Conservation (phyloP, 352 stramenopile species). For the Phytophthora syringae region DNA sequence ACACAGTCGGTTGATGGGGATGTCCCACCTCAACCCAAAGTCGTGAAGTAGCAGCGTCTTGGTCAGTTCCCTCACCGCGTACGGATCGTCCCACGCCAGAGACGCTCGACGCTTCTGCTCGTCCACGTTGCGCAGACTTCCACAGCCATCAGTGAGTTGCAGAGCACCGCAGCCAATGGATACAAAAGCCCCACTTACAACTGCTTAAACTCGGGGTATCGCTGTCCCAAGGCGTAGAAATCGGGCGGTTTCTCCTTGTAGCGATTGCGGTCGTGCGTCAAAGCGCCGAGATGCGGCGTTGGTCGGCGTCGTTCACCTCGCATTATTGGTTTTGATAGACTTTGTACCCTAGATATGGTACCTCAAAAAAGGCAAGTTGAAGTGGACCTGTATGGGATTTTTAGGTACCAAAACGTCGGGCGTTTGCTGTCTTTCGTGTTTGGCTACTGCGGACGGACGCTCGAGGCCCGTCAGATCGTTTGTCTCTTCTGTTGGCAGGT, state of each 20-base stretch:
- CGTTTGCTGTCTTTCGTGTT: slow-evolving; percentile 47
- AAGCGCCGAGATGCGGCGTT: slow-evolving; percentile 68
- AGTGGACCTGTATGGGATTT: no score
- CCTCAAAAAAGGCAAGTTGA: slow-evolving; percentile 13
- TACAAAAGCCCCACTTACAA: slow-evolving; percentile 52
- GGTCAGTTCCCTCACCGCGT: slow-evolving; percentile 89
- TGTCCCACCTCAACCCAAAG: slow-evolving; percentile 90
- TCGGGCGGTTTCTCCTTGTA: slow-evolving; percentile 74
- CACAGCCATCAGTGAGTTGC: not conserved
- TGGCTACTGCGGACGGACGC: slow-evolving; percentile 29
- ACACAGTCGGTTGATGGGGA: slow-evolving; percentile 93
- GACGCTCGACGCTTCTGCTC: slow-evolving; percentile 57
- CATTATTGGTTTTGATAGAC: slow-evolving; percentile 20
- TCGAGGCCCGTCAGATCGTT: slow-evolving; percentile 13
- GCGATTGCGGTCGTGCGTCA: slow-evolving; percentile 75
- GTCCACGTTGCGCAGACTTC: slow-evolving; percentile 71
- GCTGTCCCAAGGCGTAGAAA: slow-evolving; percentile 75
- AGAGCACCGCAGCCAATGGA: not conserved
- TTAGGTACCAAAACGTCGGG: slow-evolving; percentile 57
- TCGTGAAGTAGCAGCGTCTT: slow-evolving; percentile 91
- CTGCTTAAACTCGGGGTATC: slow-evolving; percentile 64
- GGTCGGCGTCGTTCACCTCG: slow-evolving; percentile 55
- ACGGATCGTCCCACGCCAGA: slow-evolving; percentile 80
- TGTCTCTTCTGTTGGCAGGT: slow-evolving; percentile 21
- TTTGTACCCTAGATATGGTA: slow-evolving; percentile 11